phyloP scores from a whole-genome alignment of 73 alveolate species.

The Paramecium caudatum region DNA sequence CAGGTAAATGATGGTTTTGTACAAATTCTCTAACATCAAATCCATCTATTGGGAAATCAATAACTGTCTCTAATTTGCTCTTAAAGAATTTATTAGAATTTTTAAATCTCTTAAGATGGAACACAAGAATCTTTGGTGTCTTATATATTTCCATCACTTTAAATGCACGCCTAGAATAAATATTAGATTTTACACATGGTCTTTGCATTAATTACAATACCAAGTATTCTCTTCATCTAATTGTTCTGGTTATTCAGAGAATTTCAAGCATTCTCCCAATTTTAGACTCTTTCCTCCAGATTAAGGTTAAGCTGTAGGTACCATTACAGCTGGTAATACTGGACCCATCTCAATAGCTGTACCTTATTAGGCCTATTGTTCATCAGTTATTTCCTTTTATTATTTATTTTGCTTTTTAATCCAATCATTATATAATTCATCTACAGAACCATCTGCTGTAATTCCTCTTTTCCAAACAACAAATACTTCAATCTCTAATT shows the following conservation, averaged over 20 bases:
- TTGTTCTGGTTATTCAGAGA: conserved; percentile 56
- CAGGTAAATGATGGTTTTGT: conserved; percentile 47
- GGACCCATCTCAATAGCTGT: no score
- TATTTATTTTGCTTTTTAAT: background rate
- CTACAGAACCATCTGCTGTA: background rate
- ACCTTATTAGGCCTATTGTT: conserved; percentile 4
- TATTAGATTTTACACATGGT: conserved; percentile 75
- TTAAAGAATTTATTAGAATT: conserved; percentile 78
- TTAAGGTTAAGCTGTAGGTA: background rate
- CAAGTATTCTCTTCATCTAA: conserved; percentile 79
- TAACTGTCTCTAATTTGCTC: conserved; percentile 82
- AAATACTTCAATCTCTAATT: conserved; percentile 50
- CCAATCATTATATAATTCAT: conserved; percentile 55
- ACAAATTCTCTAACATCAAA: conserved; percentile 87
- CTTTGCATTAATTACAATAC: conserved; percentile 84
- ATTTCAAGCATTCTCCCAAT: conserved; percentile 61
- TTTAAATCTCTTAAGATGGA: conserved; percentile 90
- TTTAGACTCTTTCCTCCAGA: background rate
- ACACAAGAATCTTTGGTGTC: conserved; percentile 85
- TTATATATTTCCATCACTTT: conserved; percentile 91
- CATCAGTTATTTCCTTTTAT: conserved; percentile 22
- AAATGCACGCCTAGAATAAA: conserved; percentile 72
- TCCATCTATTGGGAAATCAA: conserved; percentile 84
- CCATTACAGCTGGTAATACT: background rate
- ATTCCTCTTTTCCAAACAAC: conserved; percentile 65